Evolutionary conservation across 2,329 filamentous ascomycete genomes (phyloP).

Genomic region (Fusarium caatingaense): DNA sequence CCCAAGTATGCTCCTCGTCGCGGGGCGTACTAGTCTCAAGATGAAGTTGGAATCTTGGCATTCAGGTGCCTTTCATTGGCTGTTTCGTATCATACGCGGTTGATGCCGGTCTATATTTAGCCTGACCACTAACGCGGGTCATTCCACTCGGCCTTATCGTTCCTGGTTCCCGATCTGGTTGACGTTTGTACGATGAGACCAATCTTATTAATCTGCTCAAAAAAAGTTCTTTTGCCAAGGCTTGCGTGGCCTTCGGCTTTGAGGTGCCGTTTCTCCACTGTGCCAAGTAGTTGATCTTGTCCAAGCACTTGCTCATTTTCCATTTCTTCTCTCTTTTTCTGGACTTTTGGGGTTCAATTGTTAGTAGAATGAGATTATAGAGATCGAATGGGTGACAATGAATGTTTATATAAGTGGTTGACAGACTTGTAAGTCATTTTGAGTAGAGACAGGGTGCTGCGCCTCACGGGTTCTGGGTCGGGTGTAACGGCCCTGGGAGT

Average conservation of each 20-base stretch:
- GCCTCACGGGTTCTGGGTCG: slow-evolving; percentile 26
- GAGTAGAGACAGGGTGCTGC: slow-evolving; percentile 12
- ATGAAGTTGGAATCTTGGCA: not conserved
- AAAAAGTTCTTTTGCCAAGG: not conserved
- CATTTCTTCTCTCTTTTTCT: no score
- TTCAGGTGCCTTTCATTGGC: not conserved
- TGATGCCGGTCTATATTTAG: slow-evolving; percentile 14
- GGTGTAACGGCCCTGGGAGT: slow-evolving; percentile 16
- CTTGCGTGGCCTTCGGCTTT: slow-evolving; percentile 35
- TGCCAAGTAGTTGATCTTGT: slow-evolving; percentile 13
- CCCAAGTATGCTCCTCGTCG: slow-evolving; percentile 59
- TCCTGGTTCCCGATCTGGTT: no score
- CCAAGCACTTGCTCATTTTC: not conserved
- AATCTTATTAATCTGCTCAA: not conserved
- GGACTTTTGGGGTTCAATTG: fast-evolving
- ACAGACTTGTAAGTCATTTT: not conserved
- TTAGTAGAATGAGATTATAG: no score
- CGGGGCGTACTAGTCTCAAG: slow-evolving; percentile 59
- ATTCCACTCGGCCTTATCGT: not conserved
- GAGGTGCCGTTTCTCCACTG: slow-evolving; percentile 34
- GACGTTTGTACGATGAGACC: not conserved
- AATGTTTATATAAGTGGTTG: not conserved
- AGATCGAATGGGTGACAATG: not conserved
- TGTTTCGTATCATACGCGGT: not conserved
- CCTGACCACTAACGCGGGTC: not conserved